Base-by-base conservation (phyloP, 352 stramenopile species). In the Globisporangium nagaii region DNA sequence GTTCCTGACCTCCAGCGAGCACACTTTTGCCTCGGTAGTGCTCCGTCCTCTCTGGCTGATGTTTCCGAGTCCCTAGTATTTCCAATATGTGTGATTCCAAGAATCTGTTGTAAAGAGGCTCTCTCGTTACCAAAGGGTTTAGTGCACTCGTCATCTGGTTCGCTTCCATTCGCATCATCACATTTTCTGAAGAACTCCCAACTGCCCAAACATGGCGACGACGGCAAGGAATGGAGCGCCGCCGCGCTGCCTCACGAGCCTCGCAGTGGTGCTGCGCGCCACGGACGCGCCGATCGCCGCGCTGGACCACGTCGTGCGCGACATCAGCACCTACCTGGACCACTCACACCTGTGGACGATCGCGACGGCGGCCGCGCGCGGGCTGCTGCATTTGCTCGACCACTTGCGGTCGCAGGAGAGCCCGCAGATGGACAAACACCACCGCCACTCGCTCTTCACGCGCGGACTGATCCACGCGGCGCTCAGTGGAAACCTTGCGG, bases 221-320 rank as follows among this genome's bases (percentile, higher is more conserved):
- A n/a, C n/a, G n/a, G n/a, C n/a, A n/a, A n/a, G n/a, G n/a, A n/a
- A n/a, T n/a, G n/a, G n/a, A 40, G 35, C 35, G 11, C 15, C 9
- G 35, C 25, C 27, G 13, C 43, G 27, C 27, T 34, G 22, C 27
- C 24, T 54, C n/a, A 54, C 47, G 47, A 25, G 19, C 13, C 11
- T 54, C 1, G 7, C 2, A 17, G 47, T 54, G 24, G 47, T 54
- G 15, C 20, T 41, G 10, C 31, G 47, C 32, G 19, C n/a, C 47
- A 32, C 24, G 24, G 12, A 40, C 20, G 15, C 31, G 5, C 19
- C 31, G 9, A 30, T 54, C 32, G 20, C 31, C 17, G 11, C 30
- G 4, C 20, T 54, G 47, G 47, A 54, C 47, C 47, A 54, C 35
- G 47, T 43, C 30, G n/a, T 54, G 31, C 47, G 35, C 13, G 19